These are phyloP conservation scores for Triticum timopheevii DNA, from an alignment of 176 grass and related monocot genomes.

Conservation along the genomic window DNA sequence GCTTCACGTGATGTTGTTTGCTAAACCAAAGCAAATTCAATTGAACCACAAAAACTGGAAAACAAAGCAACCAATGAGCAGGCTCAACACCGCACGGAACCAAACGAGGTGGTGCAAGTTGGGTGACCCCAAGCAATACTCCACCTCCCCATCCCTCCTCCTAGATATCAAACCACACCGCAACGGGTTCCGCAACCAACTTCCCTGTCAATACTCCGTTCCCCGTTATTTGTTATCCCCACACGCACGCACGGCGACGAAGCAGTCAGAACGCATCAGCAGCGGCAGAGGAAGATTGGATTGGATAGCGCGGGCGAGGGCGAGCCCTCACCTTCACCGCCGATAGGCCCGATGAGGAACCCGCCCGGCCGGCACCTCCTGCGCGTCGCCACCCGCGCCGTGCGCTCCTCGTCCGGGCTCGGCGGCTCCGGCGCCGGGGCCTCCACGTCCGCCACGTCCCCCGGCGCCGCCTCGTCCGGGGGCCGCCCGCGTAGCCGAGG, in stretches of 20 bases:
- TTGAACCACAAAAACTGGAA: background rate
- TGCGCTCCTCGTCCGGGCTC: conserved; percentile 29
- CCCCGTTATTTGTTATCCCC: too few species aligned
- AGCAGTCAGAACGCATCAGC: background rate
- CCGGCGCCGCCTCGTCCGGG: conserved; percentile 24
- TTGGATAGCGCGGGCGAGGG: conserved; percentile 24
- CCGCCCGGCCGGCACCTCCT: conserved; percentile 58
- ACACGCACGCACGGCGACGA: background rate
- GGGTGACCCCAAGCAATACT: conserved; percentile 56
- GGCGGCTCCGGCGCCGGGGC: background rate
- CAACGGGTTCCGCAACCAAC: background rate
- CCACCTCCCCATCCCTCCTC: background rate
- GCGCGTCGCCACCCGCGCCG: conserved; percentile 46
- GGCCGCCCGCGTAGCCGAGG: conserved; percentile 25
- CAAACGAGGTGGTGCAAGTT: conserved; percentile 1
- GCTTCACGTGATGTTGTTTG: background rate
- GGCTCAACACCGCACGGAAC: conserved; percentile 37
- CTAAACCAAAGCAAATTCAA: background rate
- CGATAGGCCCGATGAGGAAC: conserved; percentile 42
- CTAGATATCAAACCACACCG: conserved; percentile 24
- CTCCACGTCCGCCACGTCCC: conserved; percentile 29
- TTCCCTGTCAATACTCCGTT: background rate
- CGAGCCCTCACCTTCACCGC: background rate
- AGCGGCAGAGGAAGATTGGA: background rate
- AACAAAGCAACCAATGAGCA: conserved; percentile 25